Evolutionary conservation across 1,139 yeast species (phyloP).

Genomic region (Pichia sp.): DNA sequence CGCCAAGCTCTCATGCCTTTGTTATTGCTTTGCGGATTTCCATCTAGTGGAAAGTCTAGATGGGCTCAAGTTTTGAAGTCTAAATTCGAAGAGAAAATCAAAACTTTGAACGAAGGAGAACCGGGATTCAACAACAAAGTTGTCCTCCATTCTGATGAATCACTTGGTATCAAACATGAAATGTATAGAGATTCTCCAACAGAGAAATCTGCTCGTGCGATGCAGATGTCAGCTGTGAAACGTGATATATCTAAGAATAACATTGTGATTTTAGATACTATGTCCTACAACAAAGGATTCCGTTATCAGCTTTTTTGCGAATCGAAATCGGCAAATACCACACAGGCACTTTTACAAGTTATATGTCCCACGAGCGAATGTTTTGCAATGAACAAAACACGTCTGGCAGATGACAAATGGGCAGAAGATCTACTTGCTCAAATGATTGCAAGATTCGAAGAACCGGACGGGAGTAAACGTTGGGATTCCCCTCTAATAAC

Average conservation of each 20-base stretch:
- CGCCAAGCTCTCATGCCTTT: slow-evolving; percentile 61
- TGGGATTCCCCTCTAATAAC: slow-evolving; percentile 95
- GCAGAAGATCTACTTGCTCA: slow-evolving; percentile 58
- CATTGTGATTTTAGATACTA: slow-evolving; percentile 76
- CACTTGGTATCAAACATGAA: slow-evolving; percentile 62
- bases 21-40: slow-evolving; percentile 74
- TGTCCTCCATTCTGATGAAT: slow-evolving; percentile 68
- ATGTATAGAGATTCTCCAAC: slow-evolving; percentile 60
- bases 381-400: slow-evolving; percentile 49
- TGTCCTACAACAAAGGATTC: slow-evolving; percentile 91
- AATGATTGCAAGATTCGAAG: slow-evolving; percentile 81
- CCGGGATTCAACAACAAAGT: slow-evolving; percentile 54
- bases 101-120: slow-evolving; percentile 31
- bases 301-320: slow-evolving; percentile 92
- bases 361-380: slow-evolving; percentile 60
- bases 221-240: slow-evolving; percentile 83
- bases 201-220: slow-evolving; percentile 79
- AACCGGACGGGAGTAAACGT: slow-evolving; percentile 76
- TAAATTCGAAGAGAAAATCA: slow-evolving; percentile 43
- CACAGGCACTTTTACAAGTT: slow-evolving; percentile 77
- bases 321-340: slow-evolving; percentile 75
- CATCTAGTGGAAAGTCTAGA: slow-evolving; percentile 76
- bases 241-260: slow-evolving; percentile 62
- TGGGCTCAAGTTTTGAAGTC: slow-evolving; percentile 53
- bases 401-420: slow-evolving; percentile 43